Evolutionary conservation across 129 eudicot genomes (phyloP), one percentile per base, ranked within the genome.

Genomic region (Pittosporum tobira): DNA sequence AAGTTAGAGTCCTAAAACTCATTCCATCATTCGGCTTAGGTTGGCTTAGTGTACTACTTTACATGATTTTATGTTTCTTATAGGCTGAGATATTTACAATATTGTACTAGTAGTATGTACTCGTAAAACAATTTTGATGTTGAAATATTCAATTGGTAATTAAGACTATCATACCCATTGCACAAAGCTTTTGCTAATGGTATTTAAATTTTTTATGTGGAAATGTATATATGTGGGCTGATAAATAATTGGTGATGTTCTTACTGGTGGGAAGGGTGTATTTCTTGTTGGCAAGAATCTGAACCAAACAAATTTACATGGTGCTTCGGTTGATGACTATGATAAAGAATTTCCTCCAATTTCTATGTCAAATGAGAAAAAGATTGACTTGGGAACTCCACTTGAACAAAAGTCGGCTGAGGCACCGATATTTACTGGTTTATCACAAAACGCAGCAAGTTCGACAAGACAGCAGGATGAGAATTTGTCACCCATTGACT

Each of bases 401-500:
- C 30, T 2, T 23, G 25, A 57, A 43, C 49, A 56, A 34, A 57
- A 25, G 16, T 48, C 73, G 19, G 55, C 48, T n/a, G 52, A 63
- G 13, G n/a, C 18, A 34, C 15, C 45, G 4, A 5, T 15, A 58
- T 43, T 36, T 11, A 54, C 27, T 46, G 43, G 20, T n/a, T 6
- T 27, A 16, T 22, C 26, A 23, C 51, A 28, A 40, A 6, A 5
- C 38, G 18, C 21, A 11, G 46, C 34, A 43, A 59, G 46, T 31
- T 63, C 24, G 5, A 24, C 53, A 34, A 27, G 62, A 25, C 36
- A 66, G 40, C 38, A 61, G 46, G 60, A 67, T 16, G 79, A 72
- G 16, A 10, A 23, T 31, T 45, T 25, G 23, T 51, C 63, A 69
- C 79, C 75, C 16, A 62, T 31, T 51, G 63, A 70, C 61, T 60